Base-by-base conservation (phyloP, 805 yeast species). In the Brettanomyces anomalus region DNA sequence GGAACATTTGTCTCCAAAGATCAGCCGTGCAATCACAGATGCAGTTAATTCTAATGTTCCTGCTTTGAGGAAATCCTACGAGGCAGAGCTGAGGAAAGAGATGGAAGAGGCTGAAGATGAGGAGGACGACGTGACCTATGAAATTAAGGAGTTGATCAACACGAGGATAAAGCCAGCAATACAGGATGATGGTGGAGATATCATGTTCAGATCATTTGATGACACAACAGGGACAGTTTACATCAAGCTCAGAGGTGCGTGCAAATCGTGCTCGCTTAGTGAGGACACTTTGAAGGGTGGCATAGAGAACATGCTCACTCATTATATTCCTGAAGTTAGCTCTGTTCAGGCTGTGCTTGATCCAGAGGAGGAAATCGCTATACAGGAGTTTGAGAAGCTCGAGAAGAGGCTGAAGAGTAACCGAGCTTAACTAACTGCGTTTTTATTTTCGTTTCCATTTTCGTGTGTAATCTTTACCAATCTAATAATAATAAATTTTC, bases 301-400 rank as follows among this genome's bases (percentile, higher is more conserved):
- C 18, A 79, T 80, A 40, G 86, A 80, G 56, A 69, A 79, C 36
- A 80, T 80, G 87, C 62, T 80, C 59, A 80, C 76, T 53, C 76
- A 78, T 58, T 80, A 80, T 56, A 74, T 80, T 30, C 85, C 79
- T 45, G 87, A 80, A 52, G 85, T 80, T 16, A 68, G 70, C 46
- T 66, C 68, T 40, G 86, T 80, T 7, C 70, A 65, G 49, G 53
- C 64, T 1, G 53, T 63, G 3, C 42, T 64, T 41, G 68, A 64
- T 39, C 66, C 66, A 13, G 68, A 64, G 49, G 68, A 64, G 43
- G 67, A 64, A 60, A 72, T 87, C 33, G 90, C 95, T 1, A 60
- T 85, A 39, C 74, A 77, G 48, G 95, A 88, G 62, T 87, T 49
- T 61, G 90, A 85, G 55, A 85, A 85, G 62, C 72, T 88, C 42